A percentile compares a stretch with the other conserved stretches of the same genome.
phyloP scores from a whole-genome alignment of 2,329 filamentous ascomycete genomes.

The Aphanoascus verrucosus region DNA sequence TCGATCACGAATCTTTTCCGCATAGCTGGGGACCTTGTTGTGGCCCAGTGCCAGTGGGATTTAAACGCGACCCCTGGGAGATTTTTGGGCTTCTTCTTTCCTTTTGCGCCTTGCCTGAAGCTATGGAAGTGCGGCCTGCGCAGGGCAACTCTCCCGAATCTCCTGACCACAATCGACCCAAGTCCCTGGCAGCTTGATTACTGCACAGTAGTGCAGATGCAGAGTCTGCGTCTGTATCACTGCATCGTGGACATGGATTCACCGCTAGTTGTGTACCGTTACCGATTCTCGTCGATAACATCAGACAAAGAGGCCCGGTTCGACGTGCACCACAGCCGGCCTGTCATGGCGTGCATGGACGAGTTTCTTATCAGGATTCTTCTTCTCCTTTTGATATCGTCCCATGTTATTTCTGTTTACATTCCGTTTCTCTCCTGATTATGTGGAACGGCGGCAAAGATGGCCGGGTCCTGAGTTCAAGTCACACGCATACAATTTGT shows the following conservation, averaged over 20 bases:
- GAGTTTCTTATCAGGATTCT: too few relatives aligned
- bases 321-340: not conserved
- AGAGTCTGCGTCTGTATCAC: not conserved
- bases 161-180: too few relatives aligned
- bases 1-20: not conserved
- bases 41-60: not conserved
- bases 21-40: not conserved
- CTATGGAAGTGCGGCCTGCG: too few relatives aligned
- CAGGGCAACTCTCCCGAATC: too few relatives aligned
- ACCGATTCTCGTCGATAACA: too few relatives aligned
- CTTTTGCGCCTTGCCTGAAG: too few relatives aligned
- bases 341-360: not conserved
- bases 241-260: not conserved
- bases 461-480: not conserved
- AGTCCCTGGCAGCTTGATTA: not conserved
- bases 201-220: not conserved
- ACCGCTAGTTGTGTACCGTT: not conserved
- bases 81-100: not conserved
- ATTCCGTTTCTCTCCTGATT: not conserved
- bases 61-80: not conserved
- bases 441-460: not conserved
- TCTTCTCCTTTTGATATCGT: too few relatives aligned
- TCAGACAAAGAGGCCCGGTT: not conserved
- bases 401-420: not conserved
- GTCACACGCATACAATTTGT: not conserved